Percentiles rank a stretch among this genome's conserved stretches.
These are phyloP conservation scores for Leccinum subgranulosum DNA, from an alignment of 768 basidiomycete genomes.

Conservation along the genomic window DNA sequence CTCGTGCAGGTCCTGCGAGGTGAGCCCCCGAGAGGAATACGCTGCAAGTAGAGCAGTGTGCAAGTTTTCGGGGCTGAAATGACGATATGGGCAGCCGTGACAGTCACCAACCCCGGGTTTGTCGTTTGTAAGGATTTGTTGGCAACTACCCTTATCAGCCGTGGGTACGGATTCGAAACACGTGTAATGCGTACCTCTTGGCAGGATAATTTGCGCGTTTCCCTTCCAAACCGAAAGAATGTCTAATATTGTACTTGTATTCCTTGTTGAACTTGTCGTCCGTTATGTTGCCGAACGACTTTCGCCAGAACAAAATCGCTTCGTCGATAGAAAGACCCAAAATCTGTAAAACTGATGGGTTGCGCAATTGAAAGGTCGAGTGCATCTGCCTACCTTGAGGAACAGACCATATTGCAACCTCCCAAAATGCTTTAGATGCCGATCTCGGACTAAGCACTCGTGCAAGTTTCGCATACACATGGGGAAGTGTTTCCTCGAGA, in stretches of 20 bases:
- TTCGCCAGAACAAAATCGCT: conserved; percentile 90
- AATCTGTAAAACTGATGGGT: conserved; percentile 47
- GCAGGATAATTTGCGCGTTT: conserved; percentile 93
- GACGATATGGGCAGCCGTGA: conserved; percentile 92
- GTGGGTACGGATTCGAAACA: neutral
- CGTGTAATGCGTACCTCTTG: conserved; percentile 56
- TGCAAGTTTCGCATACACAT: conserved; percentile 93
- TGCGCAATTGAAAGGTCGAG: neutral
- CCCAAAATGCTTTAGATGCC: conserved; percentile 91
- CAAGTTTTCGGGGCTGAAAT: conserved; percentile 82
- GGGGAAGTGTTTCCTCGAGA: conserved; percentile 88
- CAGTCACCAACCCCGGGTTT: conserved; percentile 66
- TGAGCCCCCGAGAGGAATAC: conserved; percentile 64
- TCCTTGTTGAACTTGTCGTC: conserved; percentile 99
- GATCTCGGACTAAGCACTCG: conserved; percentile 68
- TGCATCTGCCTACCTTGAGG: conserved; percentile 65
- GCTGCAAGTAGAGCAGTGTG: conserved; percentile 68
- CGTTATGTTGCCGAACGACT: conserved; percentile 70
- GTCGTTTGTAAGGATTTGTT: conserved; percentile 73
- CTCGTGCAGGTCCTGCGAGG: conserved; percentile 71
- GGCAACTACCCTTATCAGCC: conserved; percentile 57
- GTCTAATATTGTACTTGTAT: conserved; percentile 95
- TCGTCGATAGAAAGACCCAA: conserved; percentile 93
- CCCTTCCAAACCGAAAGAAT: conserved; percentile 92
- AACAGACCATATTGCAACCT: conserved; percentile 91